Evolutionary conservation across 495 filamentous ascomycete species (phyloP).

Genomic region (Parathielavia appendiculata): DNA sequence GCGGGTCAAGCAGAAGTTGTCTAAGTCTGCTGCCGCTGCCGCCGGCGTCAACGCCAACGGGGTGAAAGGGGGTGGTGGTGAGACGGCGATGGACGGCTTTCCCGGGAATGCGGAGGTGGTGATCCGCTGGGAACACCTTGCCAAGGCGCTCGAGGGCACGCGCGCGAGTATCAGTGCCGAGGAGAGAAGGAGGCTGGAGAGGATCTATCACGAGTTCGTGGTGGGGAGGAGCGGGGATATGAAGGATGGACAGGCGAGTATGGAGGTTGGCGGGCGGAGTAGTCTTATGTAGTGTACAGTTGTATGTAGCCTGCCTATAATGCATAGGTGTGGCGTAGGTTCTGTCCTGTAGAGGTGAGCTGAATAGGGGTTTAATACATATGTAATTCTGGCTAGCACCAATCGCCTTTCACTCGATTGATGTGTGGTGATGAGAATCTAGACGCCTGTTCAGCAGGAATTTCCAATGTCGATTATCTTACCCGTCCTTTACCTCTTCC

Average conservation of each 20-base stretch:
- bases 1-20: conserved; percentile 52
- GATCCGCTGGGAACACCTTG: conserved; percentile 82
- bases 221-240: conserved; percentile 89
- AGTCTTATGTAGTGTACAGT: conserved; percentile 70
- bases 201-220: conserved; percentile 89
- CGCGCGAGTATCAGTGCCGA: conserved; percentile 72
- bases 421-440: too few relatives aligned
- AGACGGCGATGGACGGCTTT: too few relatives aligned
- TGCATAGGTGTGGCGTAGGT: too few relatives aligned
- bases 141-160: conserved; percentile 69
- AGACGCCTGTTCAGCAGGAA: too few relatives aligned
- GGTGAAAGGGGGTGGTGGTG: neutral
- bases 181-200: conserved; percentile 66
- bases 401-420: too few relatives aligned
- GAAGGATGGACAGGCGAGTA: conserved; percentile 81
- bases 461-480: neutral
- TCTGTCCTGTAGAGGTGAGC: neutral
- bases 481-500: too few relatives aligned
- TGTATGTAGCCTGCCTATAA: neutral
- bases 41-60: conserved; percentile 25
- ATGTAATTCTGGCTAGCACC: too few relatives aligned
- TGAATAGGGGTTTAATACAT: neutral
- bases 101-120: conserved; percentile 61
- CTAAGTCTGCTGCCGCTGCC: conserved; percentile 27
- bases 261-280: conserved; percentile 84